These are phyloP conservation scores for Alternaria panax DNA, from an alignment of 2,329 filamentous ascomycete species.

Conservation along the genomic window DNA sequence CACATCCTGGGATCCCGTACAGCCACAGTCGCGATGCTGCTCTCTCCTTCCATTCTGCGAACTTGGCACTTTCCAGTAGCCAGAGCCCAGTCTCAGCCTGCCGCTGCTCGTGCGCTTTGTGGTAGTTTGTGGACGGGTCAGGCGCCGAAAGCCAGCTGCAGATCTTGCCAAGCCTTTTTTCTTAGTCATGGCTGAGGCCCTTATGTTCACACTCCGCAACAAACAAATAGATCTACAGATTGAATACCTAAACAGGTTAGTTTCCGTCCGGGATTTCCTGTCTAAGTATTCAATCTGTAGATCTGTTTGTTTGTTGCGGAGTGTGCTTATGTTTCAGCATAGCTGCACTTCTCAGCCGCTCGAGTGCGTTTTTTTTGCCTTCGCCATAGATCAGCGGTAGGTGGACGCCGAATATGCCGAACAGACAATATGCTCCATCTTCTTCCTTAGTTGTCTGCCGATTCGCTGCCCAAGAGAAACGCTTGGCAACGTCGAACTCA, in stretches of 20 bases:
- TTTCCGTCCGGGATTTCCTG: too few species aligned
- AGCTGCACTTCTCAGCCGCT: slow-evolving; percentile 8
- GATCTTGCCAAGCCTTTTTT: slow-evolving; percentile 11
- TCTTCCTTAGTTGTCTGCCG: slow-evolving; percentile 32
- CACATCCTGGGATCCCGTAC: slow-evolving; percentile 52
- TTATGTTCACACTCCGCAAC: too few species aligned
- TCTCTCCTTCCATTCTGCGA: slow-evolving; percentile 42
- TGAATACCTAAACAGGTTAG: too few species aligned
- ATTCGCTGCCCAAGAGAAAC: slow-evolving; percentile 27
- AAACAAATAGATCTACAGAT: too few species aligned
- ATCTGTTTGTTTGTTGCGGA: too few species aligned
- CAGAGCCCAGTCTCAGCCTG: slow-evolving; percentile 47
- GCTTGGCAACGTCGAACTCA: slow-evolving; percentile 20
- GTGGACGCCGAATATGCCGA: slow-evolving; percentile 20
- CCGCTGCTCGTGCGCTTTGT: slow-evolving; percentile 40
- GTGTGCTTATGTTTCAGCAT: too few species aligned
- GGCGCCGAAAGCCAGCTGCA: slow-evolving; percentile 46
- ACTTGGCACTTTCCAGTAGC: slow-evolving; percentile 41
- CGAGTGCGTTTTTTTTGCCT: slow-evolving; percentile 16
- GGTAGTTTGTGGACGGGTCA: slow-evolving; percentile 47
- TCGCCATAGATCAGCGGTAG: slow-evolving; percentile 23
- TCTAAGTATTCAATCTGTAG: too few species aligned
- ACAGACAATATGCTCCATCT: slow-evolving; percentile 21
- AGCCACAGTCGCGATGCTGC: slow-evolving; percentile 49
- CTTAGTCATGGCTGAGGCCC: background rate